A percentile compares a stretch with the other conserved stretches of the same genome.
These are phyloP conservation scores for Clitocybe nebularis DNA, from an alignment of 1,284 basidiomycete genomes.

Conservation along the genomic window DNA sequence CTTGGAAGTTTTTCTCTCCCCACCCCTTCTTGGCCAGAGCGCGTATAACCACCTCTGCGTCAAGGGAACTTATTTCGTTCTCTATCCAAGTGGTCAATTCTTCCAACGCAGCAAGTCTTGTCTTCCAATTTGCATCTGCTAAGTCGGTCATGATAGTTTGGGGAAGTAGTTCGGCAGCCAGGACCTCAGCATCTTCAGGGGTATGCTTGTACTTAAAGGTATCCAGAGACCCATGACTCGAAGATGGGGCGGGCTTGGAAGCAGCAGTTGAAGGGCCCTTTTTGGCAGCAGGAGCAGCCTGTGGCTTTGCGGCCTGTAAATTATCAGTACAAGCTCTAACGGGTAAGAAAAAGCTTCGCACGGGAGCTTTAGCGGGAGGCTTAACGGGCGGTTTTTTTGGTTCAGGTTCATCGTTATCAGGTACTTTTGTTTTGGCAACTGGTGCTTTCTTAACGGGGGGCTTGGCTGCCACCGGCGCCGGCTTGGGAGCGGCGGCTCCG, in stretches of 20 bases:
- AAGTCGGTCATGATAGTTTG: constrained; percentile 69
- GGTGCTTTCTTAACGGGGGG: constrained; percentile 30
- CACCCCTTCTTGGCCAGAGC: constrained; percentile 92
- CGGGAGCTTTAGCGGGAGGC: constrained; percentile 42
- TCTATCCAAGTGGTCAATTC: constrained; percentile 86
- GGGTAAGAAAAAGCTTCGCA: constrained; percentile 12
- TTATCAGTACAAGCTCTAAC: not conserved
- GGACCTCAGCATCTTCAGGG: constrained; percentile 87
- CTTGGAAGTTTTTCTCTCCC: constrained; percentile 99
- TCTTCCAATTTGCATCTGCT: constrained; percentile 91
- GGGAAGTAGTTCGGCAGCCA: constrained; percentile 78
- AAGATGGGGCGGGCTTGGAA: constrained; percentile 25
- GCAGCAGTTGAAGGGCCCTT: constrained; percentile 17
- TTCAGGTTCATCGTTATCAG: constrained; percentile 27
- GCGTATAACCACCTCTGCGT: constrained; percentile 90
- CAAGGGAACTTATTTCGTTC: constrained; percentile 61
- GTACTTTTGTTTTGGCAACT: constrained; percentile 22
- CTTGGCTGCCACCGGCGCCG: constrained; percentile 42
- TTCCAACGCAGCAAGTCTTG: constrained; percentile 82
- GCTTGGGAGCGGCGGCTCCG: constrained; percentile 36
- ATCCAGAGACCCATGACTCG: constrained; percentile 68
- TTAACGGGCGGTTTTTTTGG: constrained; percentile 47
- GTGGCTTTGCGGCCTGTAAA: constrained; percentile 47
- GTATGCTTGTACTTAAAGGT: constrained; percentile 90
- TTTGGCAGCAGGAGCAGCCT: constrained; percentile 21